Conservation (phyloP, 2,329 filamentous ascomycete genomes). For the Penicillium psychrosexuale region DNA sequence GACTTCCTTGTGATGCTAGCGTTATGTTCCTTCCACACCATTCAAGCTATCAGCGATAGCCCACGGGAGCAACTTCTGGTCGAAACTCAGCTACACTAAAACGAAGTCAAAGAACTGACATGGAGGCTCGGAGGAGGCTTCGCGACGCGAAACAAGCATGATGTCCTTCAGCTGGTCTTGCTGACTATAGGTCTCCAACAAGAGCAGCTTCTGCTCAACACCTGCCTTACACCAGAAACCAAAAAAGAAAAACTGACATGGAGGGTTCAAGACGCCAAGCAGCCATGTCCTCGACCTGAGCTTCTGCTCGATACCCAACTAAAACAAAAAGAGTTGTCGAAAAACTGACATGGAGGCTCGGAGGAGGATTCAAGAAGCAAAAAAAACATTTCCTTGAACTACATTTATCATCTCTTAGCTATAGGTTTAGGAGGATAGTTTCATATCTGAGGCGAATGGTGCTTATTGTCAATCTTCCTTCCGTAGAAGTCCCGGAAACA, state of each 20-base stretch:
- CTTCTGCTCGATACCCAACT: too few species aligned
- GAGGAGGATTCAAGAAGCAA: accelerated
- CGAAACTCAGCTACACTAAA: too few species aligned
- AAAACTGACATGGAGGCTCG: neutral
- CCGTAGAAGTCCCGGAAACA: neutral
- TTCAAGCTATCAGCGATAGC: neutral
- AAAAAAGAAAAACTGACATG: neutral
- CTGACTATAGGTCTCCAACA: too few species aligned
- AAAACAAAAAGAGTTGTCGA: too few species aligned
- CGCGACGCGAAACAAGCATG: accelerated
- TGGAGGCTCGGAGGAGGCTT: neutral
- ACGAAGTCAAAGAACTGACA: neutral
- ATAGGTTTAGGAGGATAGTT: too few species aligned
- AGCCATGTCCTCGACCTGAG: too few species aligned
- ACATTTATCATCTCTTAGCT: neutral
- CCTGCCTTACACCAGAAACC: neutral
- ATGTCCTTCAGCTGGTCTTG: too few species aligned
- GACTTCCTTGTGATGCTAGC: neutral
- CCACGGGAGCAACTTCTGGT: neutral
- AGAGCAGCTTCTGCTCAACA: neutral
- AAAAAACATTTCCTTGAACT: neutral
- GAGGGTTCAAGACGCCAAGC: neutral
- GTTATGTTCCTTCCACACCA: neutral
- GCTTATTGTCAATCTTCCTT: neutral
- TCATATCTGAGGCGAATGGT: neutral